Evolutionary conservation across 2,329 filamentous ascomycete species (phyloP).

Genomic region (Alternaria ventricosa): DNA sequence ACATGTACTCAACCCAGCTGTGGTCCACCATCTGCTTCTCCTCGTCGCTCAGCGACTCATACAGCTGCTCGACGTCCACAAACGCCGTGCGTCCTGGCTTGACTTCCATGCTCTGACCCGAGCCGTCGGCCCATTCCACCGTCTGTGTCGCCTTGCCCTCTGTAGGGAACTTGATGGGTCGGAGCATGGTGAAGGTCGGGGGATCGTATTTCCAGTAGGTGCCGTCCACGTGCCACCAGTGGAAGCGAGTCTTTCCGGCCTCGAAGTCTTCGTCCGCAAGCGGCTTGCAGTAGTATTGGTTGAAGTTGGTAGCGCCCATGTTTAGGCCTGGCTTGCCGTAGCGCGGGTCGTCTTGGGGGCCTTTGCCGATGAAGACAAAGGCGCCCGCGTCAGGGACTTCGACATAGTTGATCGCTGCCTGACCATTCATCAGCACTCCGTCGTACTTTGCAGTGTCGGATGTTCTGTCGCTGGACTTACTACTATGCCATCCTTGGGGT

Average conservation of each 20-base stretch:
- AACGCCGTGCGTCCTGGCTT: conserved; percentile 2
- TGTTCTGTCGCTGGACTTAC: neutral
- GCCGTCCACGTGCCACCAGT: conserved; percentile 1
- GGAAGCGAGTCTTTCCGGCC: conserved; percentile 3
- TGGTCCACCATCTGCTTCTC: conserved; percentile 1
- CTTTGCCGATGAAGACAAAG: conserved; percentile 5
- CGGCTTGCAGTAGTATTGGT: conserved; percentile 3
- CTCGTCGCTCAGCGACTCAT: conserved; percentile 5
- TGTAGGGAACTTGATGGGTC: neutral
- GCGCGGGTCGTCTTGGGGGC: neutral
- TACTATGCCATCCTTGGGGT: neutral
- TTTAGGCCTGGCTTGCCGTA: conserved; percentile 6
- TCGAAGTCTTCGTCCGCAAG: conserved; percentile 5
- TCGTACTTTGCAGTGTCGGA: neutral
- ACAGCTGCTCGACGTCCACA: conserved; percentile 1
- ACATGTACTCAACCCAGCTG: conserved; percentile 6
- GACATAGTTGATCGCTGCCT: neutral
- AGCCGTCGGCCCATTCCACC: conserved; percentile 2
- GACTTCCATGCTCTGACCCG: neutral
- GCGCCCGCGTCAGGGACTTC: conserved; percentile 4
- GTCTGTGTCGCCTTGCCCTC: neutral
- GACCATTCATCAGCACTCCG: neutral
- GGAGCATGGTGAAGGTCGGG: neutral
- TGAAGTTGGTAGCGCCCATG: conserved; percentile 2
- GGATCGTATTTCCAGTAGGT: neutral